Conservation (phyloP, 495 filamentous ascomycete species). For the Penicillium coffeae region DNA sequence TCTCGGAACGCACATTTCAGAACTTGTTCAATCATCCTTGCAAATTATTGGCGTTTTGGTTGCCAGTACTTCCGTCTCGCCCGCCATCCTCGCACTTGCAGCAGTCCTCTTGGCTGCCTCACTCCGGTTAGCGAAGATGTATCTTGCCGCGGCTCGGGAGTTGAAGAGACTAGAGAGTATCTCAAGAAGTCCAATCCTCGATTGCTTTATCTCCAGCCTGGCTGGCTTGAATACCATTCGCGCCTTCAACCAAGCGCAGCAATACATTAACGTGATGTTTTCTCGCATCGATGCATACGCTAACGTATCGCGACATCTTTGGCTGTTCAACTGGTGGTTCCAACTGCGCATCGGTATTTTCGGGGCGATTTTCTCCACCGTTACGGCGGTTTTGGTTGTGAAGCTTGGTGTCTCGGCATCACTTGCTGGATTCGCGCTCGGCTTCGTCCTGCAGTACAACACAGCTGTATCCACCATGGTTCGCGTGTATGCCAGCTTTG, state of each 20-base stretch:
- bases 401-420: background rate
- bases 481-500: background rate
- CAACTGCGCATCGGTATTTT: background rate
- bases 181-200: constrained; percentile 66
- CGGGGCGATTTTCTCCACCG: background rate
- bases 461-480: background rate
- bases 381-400: background rate
- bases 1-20: background rate
- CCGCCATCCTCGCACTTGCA: constrained; percentile 72
- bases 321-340: constrained; percentile 4
- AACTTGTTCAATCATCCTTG: background rate
- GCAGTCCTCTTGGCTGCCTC: constrained; percentile 51
- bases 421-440: background rate
- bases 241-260: constrained; percentile 57
- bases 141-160: constrained; percentile 75
- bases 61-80: constrained; percentile 69
- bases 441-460: background rate
- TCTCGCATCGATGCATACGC: background rate
- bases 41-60: constrained; percentile 27
- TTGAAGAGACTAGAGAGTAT: constrained; percentile 66
- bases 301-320: background rate
- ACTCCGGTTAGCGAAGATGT: constrained; percentile 40
- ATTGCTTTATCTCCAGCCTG: constrained; percentile 62
- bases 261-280: constrained; percentile 32
- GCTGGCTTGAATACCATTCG: constrained; percentile 66